Conservation (phyloP, 108 stramenopile genomes). For the Seminavis robusta region DNA sequence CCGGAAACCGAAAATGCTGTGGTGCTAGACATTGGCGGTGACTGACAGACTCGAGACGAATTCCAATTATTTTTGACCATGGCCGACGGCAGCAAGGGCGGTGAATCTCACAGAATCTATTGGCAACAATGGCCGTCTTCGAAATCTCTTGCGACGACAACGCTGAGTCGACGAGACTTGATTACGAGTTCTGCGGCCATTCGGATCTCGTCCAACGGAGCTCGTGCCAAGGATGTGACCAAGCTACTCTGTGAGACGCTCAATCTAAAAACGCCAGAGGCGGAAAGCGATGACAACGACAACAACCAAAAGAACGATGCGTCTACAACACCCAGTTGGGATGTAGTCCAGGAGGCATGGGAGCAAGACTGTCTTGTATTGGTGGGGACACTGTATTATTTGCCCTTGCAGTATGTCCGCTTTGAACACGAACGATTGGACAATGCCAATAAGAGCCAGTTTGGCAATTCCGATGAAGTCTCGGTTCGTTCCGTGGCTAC, state of each 20-base stretch:
- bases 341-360: neutral
- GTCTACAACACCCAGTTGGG: neutral
- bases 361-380: conserved; percentile 35
- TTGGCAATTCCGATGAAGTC: too few species aligned
- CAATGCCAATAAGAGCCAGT: too few species aligned
- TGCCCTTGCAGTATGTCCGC: conserved; percentile 40
- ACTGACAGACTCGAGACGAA: too few species aligned
- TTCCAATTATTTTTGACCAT: too few species aligned
- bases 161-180: conserved; percentile 14
- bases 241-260: conserved; percentile 39
- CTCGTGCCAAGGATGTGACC: conserved; percentile 47
- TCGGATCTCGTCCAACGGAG: conserved; percentile 31
- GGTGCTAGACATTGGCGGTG: too few species aligned
- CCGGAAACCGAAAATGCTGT: too few species aligned
- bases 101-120: conserved; percentile 52
- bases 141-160: neutral
- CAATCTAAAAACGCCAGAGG: neutral
- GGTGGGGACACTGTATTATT: conserved; percentile 49
- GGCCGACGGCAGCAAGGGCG: too few species aligned
- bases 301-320: neutral
- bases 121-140: conserved; percentile 51
- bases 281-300: too few species aligned
- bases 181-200: conserved; percentile 53
- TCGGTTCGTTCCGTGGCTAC: too few species aligned
- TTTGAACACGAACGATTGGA: conserved; percentile 56